phyloP scores from a whole-genome alignment of 2,329 filamentous ascomycete species.

The Fusarium nelsonii region DNA sequence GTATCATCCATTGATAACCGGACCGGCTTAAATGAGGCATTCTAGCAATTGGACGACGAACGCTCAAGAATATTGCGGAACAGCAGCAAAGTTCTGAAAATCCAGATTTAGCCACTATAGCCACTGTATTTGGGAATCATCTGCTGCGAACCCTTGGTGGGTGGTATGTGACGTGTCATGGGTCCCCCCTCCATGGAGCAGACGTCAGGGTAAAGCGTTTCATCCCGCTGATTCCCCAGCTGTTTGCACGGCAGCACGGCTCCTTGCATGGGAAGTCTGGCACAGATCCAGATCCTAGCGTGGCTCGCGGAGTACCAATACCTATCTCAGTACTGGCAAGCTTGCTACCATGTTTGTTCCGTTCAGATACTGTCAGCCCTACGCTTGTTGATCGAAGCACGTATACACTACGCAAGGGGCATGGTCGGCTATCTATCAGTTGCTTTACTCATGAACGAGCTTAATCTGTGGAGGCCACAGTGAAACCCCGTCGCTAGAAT shows the following conservation, averaged over 20 bases:
- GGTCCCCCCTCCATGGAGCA: constrained; percentile 35
- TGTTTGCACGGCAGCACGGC: constrained; percentile 44
- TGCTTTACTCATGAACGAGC: constrained; percentile 7
- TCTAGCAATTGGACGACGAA: constrained; percentile 10
- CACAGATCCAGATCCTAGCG: constrained; percentile 42
- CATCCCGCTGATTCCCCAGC: constrained; percentile 44
- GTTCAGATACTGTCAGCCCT: constrained; percentile 29
- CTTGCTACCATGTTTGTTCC: constrained; percentile 26
- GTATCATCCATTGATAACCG: constrained; percentile 5
- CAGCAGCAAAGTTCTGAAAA: not conserved
- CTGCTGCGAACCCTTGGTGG: constrained; percentile 43
- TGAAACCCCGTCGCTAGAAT: not conserved
- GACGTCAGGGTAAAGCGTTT: constrained; percentile 45
- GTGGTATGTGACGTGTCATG: constrained; percentile 49
- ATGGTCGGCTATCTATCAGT: not conserved
- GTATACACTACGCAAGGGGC: not conserved
- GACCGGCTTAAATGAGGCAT: constrained; percentile 19
- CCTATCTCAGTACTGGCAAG: constrained; percentile 3
- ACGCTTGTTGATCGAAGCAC: constrained; percentile 23
- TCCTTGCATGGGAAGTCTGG: constrained; percentile 35
- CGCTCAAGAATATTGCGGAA: not conserved
- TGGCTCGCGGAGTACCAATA: constrained; percentile 14
- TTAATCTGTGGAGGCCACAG: constrained; percentile 1
- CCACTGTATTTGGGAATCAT: constrained; percentile 26
- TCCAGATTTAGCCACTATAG: constrained; percentile 1